Conservation (phyloP, 148 eudicot genomes). For the Nepenthes mirabilis region DNA sequence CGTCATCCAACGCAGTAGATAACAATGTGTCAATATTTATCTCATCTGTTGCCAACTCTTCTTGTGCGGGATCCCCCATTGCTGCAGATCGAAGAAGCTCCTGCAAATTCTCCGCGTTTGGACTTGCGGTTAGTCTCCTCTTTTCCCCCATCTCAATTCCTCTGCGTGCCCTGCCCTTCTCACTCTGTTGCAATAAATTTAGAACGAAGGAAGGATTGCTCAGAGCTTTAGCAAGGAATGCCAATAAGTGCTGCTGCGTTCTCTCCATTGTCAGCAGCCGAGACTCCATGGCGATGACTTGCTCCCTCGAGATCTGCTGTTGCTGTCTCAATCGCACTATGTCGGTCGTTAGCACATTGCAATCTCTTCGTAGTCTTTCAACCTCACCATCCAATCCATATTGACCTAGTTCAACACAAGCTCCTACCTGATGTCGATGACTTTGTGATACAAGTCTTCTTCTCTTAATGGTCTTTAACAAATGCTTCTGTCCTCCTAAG, state of each 20-base stretch:
- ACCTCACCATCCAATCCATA: constrained; percentile 76
- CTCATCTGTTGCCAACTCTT: constrained; percentile 12
- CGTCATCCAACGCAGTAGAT: constrained; percentile 31
- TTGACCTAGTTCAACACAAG: constrained; percentile 66
- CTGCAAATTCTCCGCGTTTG: constrained; percentile 31
- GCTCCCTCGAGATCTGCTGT: constrained; percentile 49
- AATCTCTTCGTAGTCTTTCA: constrained; percentile 46
- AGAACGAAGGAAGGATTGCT: constrained; percentile 44
- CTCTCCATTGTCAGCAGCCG: constrained; percentile 35
- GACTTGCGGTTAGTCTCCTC: constrained; percentile 49
- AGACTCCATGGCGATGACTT: constrained; percentile 41
- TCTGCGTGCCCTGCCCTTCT: constrained; percentile 8
- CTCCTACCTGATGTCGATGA: constrained; percentile 26
- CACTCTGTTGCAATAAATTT: constrained; percentile 22
- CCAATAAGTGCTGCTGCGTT: constrained; percentile 62
- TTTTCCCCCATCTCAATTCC: constrained; percentile 42
- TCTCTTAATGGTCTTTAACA: constrained; percentile 63
- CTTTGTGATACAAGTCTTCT: constrained; percentile 46
- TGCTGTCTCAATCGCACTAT: constrained; percentile 57
- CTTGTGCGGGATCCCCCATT: constrained; percentile 14
- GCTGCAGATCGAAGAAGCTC: constrained; percentile 24
- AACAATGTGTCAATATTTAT: constrained; percentile 34
- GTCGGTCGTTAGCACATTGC: constrained; percentile 41
- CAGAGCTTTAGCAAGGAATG: constrained; percentile 57
- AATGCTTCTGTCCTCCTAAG: constrained; percentile 77